Conservation (phyloP, 441 rosid species). For the Pelargonium australe region DNA sequence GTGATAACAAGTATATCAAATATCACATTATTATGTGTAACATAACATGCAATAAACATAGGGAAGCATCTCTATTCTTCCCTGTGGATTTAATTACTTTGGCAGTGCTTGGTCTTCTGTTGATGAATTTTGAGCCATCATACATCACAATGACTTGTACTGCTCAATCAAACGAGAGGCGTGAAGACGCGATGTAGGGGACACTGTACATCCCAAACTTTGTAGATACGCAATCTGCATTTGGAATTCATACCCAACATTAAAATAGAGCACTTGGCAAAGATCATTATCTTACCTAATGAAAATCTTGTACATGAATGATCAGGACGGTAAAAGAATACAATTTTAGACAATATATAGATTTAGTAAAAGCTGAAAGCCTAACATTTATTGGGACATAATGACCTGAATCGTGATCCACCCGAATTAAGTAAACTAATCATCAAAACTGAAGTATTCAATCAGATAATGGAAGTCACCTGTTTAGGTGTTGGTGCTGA, state of each 20-base stretch:
- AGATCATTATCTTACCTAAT: too few relatives aligned
- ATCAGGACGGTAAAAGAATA: too few relatives aligned
- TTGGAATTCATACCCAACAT: not conserved
- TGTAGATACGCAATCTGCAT: conserved; percentile 50
- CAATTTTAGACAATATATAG: not conserved
- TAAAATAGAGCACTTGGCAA: too few relatives aligned
- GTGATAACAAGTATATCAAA: too few relatives aligned
- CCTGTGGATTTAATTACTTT: too few relatives aligned
- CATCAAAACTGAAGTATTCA: not conserved
- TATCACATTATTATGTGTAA: too few relatives aligned
- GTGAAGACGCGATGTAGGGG: conserved; percentile 65
- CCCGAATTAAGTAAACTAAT: too few relatives aligned
- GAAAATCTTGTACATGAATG: too few relatives aligned
- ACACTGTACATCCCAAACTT: conserved; percentile 56
- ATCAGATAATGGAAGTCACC: conserved; percentile 31
- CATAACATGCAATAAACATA: too few relatives aligned
- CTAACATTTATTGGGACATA: not conserved
- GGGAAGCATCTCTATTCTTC: too few relatives aligned
- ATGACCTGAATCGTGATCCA: not conserved
- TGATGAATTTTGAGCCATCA: not conserved
- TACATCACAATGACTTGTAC: conserved; percentile 46
- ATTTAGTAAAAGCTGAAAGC: not conserved
- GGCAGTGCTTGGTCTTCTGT: too few relatives aligned
- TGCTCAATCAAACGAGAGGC: conserved; percentile 72
- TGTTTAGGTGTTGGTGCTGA: conserved; percentile 81